Conservation (phyloP, 1,284 basidiomycete genomes). For the Prillingera fragicola region DNA sequence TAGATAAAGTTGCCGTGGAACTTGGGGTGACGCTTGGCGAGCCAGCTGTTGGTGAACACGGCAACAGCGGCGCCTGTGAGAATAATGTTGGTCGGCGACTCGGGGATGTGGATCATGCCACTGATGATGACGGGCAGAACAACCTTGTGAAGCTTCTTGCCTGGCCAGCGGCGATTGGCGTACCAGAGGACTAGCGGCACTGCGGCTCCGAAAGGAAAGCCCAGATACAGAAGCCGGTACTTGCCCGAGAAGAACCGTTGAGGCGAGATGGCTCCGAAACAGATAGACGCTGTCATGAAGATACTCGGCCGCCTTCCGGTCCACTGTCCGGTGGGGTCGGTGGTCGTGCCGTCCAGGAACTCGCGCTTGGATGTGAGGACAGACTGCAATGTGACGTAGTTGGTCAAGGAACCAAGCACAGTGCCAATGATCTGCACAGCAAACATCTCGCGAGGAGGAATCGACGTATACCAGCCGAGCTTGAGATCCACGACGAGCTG, state of each 20-base stretch:
- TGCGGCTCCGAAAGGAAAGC: constrained; percentile 49
- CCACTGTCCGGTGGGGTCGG: constrained; percentile 51
- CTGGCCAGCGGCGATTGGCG: constrained; percentile 48
- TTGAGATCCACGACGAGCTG: constrained; percentile 51
- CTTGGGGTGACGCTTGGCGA: constrained; percentile 38
- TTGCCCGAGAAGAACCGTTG: constrained; percentile 50
- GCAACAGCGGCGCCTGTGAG: constrained; percentile 48
- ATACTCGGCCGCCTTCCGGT: constrained; percentile 44
- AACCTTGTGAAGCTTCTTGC: constrained; percentile 43
- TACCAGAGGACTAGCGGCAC: constrained; percentile 48
- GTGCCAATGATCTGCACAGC: constrained; percentile 51
- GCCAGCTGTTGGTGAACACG: constrained; percentile 45
- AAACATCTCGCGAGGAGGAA: constrained; percentile 51
- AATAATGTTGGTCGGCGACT: constrained; percentile 53
- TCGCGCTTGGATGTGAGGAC: constrained; percentile 42
- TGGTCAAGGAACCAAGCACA: constrained; percentile 49
- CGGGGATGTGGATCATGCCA: constrained; percentile 48
- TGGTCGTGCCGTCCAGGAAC: constrained; percentile 43
- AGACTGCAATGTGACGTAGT: constrained; percentile 48
- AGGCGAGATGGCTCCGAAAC: constrained; percentile 51
- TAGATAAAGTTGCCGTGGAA: constrained; percentile 40
- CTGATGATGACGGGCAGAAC: constrained; percentile 52
- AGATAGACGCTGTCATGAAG: constrained; percentile 48
- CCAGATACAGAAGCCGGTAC: constrained; percentile 48
- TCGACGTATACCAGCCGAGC: constrained; percentile 48